Evolutionary conservation across 495 filamentous ascomycete species (phyloP), one percentile per base, ranked within the genome.

Genomic region (Talaromyces thailandensis): DNA sequence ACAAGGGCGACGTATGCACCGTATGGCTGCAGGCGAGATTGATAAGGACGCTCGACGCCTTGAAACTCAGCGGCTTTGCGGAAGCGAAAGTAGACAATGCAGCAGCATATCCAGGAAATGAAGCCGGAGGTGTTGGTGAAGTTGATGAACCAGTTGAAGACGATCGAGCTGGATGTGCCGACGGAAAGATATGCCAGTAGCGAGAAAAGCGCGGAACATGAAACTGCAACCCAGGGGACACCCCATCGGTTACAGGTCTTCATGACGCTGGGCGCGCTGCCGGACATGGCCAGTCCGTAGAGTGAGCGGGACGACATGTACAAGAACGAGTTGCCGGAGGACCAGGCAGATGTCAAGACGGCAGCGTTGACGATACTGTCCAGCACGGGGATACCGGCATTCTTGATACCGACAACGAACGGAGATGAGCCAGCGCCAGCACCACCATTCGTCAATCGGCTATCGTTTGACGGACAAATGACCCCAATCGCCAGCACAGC

Each of bases 281-380:
- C 78, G 16, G 76, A 74, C 28, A 84, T 68, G n/a, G 82, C 79
- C 64, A 90, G 81, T 21, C 85, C 85, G 67, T 89, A 88, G 6
- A 93, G 79, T 60, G 87, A 87, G n/a, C 91, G 84, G 0, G 85
- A 88, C n/a, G 87, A 89, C 32, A 87, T 90, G 75, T 91, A 93
- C 60, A 92, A 78, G 78, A 89, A 91, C 2, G 88, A 86, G 68
- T 95, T 95, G 56, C 84, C 89, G 0, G 86, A 82, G 4, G 86
- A 89, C 66, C 82, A 82, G 6, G 85, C 87, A 1, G 85, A 82
- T 57, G 82, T 86, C 51, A 91, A 73, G 56, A 91, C 83, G 37
- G 86, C 83, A 7, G 85, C 90, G 72, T 93, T 95, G 73, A 95
- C 86, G 64, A 92, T 85, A 52, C 84, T 82, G 3, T 84, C 85